These are phyloP conservation scores for Wickerhamiella allomyrinae DNA, from an alignment of 805 yeast genomes.

Conservation along the genomic window DNA sequence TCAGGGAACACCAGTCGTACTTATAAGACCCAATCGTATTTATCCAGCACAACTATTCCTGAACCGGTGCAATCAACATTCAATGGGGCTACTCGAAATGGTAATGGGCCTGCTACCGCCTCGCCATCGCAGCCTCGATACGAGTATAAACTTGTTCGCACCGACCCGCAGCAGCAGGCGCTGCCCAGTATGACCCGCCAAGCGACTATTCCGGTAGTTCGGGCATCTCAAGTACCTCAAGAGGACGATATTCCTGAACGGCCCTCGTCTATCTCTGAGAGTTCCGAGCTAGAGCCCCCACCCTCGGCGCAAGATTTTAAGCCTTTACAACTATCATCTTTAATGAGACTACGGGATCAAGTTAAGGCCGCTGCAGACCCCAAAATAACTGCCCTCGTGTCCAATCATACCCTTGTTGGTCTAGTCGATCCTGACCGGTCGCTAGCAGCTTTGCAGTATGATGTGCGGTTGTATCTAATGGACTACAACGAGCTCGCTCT, in stretches of 20 bases:
- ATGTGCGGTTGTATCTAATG: constrained; percentile 57
- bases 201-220: background rate
- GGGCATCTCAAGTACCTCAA: background rate
- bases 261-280: background rate
- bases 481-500: constrained; percentile 60
- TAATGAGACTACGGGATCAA: constrained; percentile 39
- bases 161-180: constrained; percentile 51
- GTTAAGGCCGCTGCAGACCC: constrained; percentile 34
- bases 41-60: constrained; percentile 29
- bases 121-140: constrained; percentile 19
- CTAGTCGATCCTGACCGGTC: constrained; percentile 59
- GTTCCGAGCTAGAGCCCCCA: background rate
- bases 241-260: too few relatives aligned
- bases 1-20: constrained; percentile 52
- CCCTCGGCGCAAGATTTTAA: background rate
- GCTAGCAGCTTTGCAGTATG: constrained; percentile 73
- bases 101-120: background rate
- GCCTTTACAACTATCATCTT: constrained; percentile 12
- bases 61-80: too few relatives aligned
- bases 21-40: constrained; percentile 41
- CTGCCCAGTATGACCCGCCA: constrained; percentile 27
- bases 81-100: too few relatives aligned
- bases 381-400: constrained; percentile 52
- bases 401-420: constrained; percentile 65
- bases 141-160: constrained; percentile 57